Conservation (phyloP, 2,329 filamentous ascomycete species). For the Apiospora marii region DNA sequence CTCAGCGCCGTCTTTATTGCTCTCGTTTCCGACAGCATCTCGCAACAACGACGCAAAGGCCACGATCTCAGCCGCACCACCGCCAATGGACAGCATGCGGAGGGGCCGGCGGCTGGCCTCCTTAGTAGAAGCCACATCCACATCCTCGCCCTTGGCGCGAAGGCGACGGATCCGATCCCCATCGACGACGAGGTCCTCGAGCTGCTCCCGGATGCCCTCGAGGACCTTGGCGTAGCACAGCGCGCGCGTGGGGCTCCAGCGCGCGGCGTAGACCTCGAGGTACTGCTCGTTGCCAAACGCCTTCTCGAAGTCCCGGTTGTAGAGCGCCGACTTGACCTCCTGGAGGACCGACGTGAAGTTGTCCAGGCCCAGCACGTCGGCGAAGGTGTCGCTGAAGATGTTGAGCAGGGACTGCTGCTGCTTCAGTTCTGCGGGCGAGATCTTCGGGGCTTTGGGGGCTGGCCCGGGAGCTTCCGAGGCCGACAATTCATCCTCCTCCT, state of each 20-base stretch:
- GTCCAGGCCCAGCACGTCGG: constrained; percentile 54
- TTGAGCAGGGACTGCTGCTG: constrained; percentile 75
- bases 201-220: constrained; percentile 44
- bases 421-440: constrained; percentile 28
- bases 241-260: constrained; percentile 90
- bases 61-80: constrained; percentile 69
- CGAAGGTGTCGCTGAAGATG: constrained; percentile 74
- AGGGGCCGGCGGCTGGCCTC: constrained; percentile 35
- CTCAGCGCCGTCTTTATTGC: background rate
- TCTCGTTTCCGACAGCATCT: too few relatives aligned
- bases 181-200: constrained; percentile 40
- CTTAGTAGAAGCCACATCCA: constrained; percentile 23
- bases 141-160: background rate
- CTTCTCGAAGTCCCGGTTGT: constrained; percentile 80
- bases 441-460: background rate
- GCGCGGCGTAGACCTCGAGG: constrained; percentile 82
- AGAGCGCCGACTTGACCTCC: constrained; percentile 85
- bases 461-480: background rate
- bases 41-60: constrained; percentile 57
- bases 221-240: constrained; percentile 78
- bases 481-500: background rate
- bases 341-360: constrained; percentile 70
- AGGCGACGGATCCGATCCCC: background rate
- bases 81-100: constrained; percentile 58
- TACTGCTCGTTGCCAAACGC: constrained; percentile 79